phyloP scores from a whole-genome alignment of 1,284 basidiomycete genomes.

The Hemileia vastatrix region DNA sequence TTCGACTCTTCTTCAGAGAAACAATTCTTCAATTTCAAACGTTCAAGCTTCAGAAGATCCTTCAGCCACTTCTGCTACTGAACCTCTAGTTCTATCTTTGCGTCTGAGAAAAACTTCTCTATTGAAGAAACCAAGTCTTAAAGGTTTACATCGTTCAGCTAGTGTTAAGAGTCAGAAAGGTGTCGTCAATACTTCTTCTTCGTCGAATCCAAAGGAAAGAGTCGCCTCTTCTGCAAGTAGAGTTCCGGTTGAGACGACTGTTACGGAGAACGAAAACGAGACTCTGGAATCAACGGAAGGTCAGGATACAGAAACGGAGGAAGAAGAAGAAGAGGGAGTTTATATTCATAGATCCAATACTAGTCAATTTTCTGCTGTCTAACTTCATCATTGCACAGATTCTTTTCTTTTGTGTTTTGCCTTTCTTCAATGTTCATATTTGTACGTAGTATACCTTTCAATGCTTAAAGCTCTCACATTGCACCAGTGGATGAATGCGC shows the following conservation, averaged over 20 bases:
- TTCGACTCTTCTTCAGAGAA: too few species aligned
- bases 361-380: background rate
- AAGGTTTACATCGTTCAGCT: background rate
- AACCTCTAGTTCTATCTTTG: too few species aligned
- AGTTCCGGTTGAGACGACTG: slow-evolving; percentile 18
- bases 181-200: background rate
- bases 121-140: slow-evolving; percentile 17
- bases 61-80: too few species aligned
- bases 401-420: too few species aligned
- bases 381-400: too few species aligned
- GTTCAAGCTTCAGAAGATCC: too few species aligned
- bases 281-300: background rate
- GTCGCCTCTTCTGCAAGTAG: slow-evolving; percentile 25
- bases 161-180: slow-evolving; percentile 8
- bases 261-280: slow-evolving; percentile 22
- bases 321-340: slow-evolving; percentile 25
- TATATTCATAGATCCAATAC: slow-evolving; percentile 30
- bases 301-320: slow-evolving; percentile 13
- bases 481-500: too few species aligned
- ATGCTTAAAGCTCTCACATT: too few species aligned
- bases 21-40: too few species aligned
- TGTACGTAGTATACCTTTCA: too few species aligned
- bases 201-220: slow-evolving; percentile 24
- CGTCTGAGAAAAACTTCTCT: slow-evolving; percentile 28
- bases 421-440: too few species aligned